Base-by-base conservation (phyloP, 345 rosid species). In the Brassica juncea region DNA sequence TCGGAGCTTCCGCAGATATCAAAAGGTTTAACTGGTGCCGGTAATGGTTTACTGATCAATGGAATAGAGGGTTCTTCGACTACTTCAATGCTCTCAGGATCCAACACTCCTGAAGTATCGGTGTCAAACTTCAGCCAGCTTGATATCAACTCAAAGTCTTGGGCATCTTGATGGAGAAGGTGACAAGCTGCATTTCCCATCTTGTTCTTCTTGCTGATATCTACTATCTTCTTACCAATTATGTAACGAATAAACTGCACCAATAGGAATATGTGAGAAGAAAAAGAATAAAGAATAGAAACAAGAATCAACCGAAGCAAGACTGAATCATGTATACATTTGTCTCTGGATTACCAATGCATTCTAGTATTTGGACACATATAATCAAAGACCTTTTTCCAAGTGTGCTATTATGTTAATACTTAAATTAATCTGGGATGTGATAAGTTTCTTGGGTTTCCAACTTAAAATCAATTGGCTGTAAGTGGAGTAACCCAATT, bases 241-340 rank as follows among this genome's bases (percentile, higher is more conserved):
- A 44, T 44, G 52, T 44, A 44, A 11, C 52, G 52, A 2, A 44
- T 23, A 2, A 76, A 3, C 80, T 77, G 70, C 39, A 69, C 5
- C 15, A 61, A 16, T 60, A 42, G n/a, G 1, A 1, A 44, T 31
- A 21, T 69, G 37, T 69, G 37, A 68, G 68, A 76, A 3, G 15
- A 54, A 2, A 54, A 54, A 54, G 10, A 44, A 8, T 2, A 7
- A 44, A 11, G 8, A 44, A n/a, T 49, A n/a, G 57, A 49, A 49
- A 49, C 57, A n/a, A n/a, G 19, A 42, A 49, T 14, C 21, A 0
- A 49, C n/a, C 15, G 0, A 12, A 44, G 4, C n/a, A 19, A 44
- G 5, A 44, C 52, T 44, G 44, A 39, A 39, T 2, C 44, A 32
- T 32, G 5, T 32, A 19, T 19, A 19, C 19, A 19, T 19, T 19